A percentile compares a stretch with the other conserved stretches of the same genome.
phyloP scores from a whole-genome alignment of 441 rosid genomes.

The Populus hybrid region DNA sequence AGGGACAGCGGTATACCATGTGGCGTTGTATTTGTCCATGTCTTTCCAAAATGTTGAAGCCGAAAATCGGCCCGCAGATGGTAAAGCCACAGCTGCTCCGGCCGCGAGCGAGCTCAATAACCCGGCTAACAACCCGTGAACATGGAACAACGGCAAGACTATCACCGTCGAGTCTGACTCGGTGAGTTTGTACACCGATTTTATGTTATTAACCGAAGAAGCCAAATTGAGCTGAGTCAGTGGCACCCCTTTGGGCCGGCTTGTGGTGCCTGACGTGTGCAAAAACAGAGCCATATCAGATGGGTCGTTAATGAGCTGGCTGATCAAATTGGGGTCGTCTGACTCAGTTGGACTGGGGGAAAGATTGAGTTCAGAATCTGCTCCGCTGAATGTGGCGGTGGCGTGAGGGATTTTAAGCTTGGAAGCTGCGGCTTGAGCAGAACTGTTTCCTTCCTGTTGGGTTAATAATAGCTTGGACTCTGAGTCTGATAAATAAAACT shows the following conservation, averaged over 20 bases:
- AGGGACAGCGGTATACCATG: conserved; percentile 94
- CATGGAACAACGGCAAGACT: conserved; percentile 84
- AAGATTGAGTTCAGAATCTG: conserved; percentile 31
- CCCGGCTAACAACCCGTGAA: conserved; percentile 58
- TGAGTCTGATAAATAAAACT: conserved; percentile 85
- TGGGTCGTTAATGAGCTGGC: conserved; percentile 40
- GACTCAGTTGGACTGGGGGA: conserved; percentile 34
- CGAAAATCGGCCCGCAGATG: conserved; percentile 77
- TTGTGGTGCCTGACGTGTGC: conserved; percentile 82
- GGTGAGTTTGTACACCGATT: conserved; percentile 57
- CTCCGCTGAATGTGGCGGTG: conserved; percentile 34
- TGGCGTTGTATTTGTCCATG: conserved; percentile 60
- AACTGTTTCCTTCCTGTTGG: conserved; percentile 41
- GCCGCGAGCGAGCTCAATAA: conserved; percentile 66
- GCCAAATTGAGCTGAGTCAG: conserved; percentile 71
- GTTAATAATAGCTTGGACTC: conserved; percentile 72
- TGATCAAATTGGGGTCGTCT: conserved; percentile 20
- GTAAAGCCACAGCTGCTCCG: conserved; percentile 72
- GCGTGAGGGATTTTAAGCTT: conserved; percentile 63
- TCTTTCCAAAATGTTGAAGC: conserved; percentile 82
- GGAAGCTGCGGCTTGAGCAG: conserved; percentile 67
- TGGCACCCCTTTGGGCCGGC: conserved; percentile 93
- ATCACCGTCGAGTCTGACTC: conserved; percentile 77
- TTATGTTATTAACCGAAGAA: conserved; percentile 64
- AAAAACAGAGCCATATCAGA: conserved; percentile 74